Evolutionary conservation across 345 rosid species (phyloP).

Genomic region (Kandelia obovata): DNA sequence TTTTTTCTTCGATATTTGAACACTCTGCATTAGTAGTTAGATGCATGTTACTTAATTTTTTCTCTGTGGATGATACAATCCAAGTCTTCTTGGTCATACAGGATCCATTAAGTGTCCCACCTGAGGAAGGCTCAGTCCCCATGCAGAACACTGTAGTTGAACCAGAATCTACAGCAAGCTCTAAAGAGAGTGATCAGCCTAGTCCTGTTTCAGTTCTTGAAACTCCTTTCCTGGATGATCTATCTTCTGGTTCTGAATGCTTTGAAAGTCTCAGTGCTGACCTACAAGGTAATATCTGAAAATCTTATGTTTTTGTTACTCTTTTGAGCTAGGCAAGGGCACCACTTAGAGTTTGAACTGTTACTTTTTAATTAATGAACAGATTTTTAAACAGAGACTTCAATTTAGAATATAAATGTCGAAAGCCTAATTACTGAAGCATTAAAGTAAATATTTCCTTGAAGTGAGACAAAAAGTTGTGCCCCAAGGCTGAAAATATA

Average conservation of each 20-base stretch:
- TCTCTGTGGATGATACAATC: neutral
- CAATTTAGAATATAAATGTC: neutral
- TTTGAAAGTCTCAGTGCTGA: constrained; percentile 91
- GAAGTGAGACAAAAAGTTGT: too few relatives aligned
- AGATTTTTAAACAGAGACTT: neutral
- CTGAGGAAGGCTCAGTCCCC: constrained; percentile 29
- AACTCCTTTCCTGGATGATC: constrained; percentile 69
- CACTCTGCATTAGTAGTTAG: neutral
- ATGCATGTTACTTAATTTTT: neutral
- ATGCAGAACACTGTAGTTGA: constrained; percentile 41
- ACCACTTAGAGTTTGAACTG: neutral
- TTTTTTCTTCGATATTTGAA: neutral
- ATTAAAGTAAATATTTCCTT: too few relatives aligned
- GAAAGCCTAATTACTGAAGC: neutral
- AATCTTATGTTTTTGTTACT: constrained; percentile 2
- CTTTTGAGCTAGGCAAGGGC: neutral
- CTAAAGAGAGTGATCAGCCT: constrained; percentile 89
- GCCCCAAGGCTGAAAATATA: too few relatives aligned
- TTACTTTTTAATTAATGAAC: neutral
- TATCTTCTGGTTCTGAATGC: constrained; percentile 82
- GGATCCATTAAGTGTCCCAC: constrained; percentile 45
- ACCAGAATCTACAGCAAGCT: constrained; percentile 46
- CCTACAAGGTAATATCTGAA: constrained; percentile 61
- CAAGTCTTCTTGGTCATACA: constrained; percentile 30
- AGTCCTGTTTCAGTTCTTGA: constrained; percentile 94